phyloP scores from a whole-genome alignment of 768 basidiomycete genomes.

The Mycena indigotica region DNA sequence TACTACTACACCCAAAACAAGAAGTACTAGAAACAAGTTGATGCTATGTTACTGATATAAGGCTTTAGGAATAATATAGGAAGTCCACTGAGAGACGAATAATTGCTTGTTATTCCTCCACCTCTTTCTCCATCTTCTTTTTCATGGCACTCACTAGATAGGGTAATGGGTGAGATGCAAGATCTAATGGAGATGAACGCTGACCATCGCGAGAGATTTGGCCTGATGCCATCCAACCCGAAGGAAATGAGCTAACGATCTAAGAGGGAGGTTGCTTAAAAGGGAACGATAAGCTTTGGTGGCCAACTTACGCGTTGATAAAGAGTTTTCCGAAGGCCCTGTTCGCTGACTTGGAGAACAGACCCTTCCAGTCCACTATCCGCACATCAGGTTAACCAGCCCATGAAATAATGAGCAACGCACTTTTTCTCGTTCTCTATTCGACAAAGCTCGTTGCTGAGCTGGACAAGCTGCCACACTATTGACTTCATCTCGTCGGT shows the following conservation, averaged over 20 bases:
- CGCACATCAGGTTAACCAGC: not conserved
- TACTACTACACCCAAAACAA: too few relatives aligned
- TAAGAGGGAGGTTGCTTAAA: too few relatives aligned
- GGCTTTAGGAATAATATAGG: too few relatives aligned
- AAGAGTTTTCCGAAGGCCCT: constrained; percentile 74
- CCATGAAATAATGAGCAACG: constrained; percentile 16
- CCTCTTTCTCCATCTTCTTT: constrained; percentile 76
- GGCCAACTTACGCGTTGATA: too few relatives aligned
- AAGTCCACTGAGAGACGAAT: too few relatives aligned
- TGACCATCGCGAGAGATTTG: constrained; percentile 85
- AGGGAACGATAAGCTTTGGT: too few relatives aligned
- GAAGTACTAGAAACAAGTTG: too few relatives aligned
- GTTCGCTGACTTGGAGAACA: constrained; percentile 75
- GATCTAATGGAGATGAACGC: constrained; percentile 24
- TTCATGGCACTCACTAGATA: constrained; percentile 79
- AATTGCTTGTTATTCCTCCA: constrained; percentile 51
- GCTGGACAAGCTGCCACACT: constrained; percentile 77
- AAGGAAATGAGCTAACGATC: constrained; percentile 81
- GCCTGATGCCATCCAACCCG: constrained; percentile 84
- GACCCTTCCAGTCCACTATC: constrained; percentile 65
- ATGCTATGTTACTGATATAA: too few relatives aligned
- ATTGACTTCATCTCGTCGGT: constrained; percentile 79
- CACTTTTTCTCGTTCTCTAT: constrained; percentile 52
- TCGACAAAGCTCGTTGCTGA: constrained; percentile 83
- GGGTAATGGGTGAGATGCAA: not conserved